A percentile compares a stretch with the other conserved stretches of the same genome.
phyloP scores from a whole-genome alignment of 805 yeast species.

The Brettanomyces nanus region DNA sequence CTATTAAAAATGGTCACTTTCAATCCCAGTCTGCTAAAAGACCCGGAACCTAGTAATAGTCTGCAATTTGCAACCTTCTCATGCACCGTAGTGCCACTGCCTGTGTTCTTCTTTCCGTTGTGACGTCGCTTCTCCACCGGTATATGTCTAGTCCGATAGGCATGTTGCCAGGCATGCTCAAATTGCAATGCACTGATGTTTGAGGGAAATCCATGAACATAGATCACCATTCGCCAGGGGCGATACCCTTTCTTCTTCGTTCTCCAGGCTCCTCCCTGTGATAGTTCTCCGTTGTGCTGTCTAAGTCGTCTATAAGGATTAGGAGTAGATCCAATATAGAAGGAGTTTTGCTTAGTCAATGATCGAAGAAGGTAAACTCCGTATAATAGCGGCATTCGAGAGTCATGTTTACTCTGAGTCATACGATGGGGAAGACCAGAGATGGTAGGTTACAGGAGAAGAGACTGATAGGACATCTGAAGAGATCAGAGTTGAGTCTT shows the following conservation, averaged over 20 bases:
- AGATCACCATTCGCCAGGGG: slow-evolving; percentile 65
- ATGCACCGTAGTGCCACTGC: slow-evolving; percentile 33
- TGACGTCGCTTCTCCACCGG: slow-evolving; percentile 30
- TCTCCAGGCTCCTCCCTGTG: slow-evolving; percentile 59
- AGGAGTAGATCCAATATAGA: slow-evolving; percentile 79
- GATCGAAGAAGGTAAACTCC: slow-evolving; percentile 68
- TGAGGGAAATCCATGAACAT: slow-evolving; percentile 67
- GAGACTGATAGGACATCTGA: too few species aligned
- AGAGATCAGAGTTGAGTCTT: too few species aligned
- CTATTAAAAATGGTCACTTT: slow-evolving; percentile 37
- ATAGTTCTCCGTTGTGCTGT: slow-evolving; percentile 70
- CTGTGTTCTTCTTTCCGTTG: slow-evolving; percentile 18
- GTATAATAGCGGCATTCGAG: slow-evolving; percentile 38
- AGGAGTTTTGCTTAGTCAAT: slow-evolving; percentile 43
- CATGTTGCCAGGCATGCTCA: slow-evolving; percentile 82
- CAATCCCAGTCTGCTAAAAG: slow-evolving; percentile 39
- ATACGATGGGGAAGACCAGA: neutral
- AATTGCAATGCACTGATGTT: slow-evolving; percentile 66
- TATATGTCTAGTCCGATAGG: slow-evolving; percentile 57
- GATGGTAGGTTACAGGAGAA: too few species aligned
- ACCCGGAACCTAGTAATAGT: slow-evolving; percentile 32
- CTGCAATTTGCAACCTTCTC: slow-evolving; percentile 41
- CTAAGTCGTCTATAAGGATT: slow-evolving; percentile 58
- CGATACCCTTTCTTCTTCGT: slow-evolving; percentile 50
- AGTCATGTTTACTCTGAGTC: neutral